These are phyloP conservation scores for Candida nitratophila DNA, from an alignment of 805 yeast genomes.

Conservation along the genomic window DNA sequence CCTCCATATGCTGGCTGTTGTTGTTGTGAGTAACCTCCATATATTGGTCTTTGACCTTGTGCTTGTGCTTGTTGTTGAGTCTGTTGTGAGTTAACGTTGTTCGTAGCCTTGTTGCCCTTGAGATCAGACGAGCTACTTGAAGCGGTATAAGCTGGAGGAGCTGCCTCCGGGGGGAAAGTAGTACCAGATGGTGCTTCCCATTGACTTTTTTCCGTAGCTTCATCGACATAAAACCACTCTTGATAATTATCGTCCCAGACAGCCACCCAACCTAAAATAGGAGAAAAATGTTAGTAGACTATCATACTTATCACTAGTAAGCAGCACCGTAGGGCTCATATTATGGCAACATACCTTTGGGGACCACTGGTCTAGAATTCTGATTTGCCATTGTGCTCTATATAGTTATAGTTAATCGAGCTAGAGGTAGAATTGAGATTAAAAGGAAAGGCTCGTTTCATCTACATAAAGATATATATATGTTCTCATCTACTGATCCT, in stretches of 20 bases:
- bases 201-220: conserved; percentile 67
- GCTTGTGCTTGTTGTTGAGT: not conserved
- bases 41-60: not conserved
- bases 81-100: not conserved
- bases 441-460: no score
- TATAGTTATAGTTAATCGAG: no score
- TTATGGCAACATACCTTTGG: conserved; percentile 9
- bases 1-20: not conserved
- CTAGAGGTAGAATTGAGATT: no score
- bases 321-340: no score
- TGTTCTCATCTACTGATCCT: no score
- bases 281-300: not conserved
- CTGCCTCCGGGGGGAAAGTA: conserved; percentile 25
- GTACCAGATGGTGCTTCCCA: conserved; percentile 83
- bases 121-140: not conserved
- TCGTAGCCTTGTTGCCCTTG: not conserved
- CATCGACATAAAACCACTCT: conserved; percentile 74
- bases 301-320: not conserved
- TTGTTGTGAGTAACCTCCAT: conserved; percentile 1
- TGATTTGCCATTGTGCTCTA: conserved; percentile 15
- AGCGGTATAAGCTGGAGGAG: conserved; percentile 29
- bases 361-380: conserved; percentile 19
- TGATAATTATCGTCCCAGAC: conserved; percentile 61
- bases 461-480: no score
- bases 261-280: conserved; percentile 55